Evolutionary conservation across 2,329 filamentous ascomycete species (phyloP), one percentile per base, ranked within the genome.

Genomic region (Penicillium crustosum): DNA sequence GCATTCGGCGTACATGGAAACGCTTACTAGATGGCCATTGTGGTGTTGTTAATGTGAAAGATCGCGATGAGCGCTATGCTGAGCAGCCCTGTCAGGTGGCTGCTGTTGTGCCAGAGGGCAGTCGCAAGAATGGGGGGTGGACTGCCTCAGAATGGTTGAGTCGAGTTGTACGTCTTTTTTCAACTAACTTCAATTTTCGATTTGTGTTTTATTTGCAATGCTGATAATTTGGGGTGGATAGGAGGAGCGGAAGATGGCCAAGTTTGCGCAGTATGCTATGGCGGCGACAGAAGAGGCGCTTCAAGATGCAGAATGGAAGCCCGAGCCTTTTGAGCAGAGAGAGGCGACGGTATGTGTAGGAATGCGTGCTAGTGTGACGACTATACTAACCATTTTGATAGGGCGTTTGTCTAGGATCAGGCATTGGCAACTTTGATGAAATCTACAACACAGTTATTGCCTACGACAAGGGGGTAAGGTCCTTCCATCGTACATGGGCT

Each of bases 361-460:
- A 21, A 7, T 8, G 13, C 43, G 59, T 38, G 62, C 43, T 61
- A 15, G 47, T 29, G n/a, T 23, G 17, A 8, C 5, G 3, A 21
- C 10, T 25, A 7, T 29, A n/a, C 29, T 44, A 15, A 53, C 5
- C 4, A 36, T 17, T 6, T n/a, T 7, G 13, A 43, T 58, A 85
- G 83, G 94, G 94, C 0, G 90, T 99, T 1, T 96, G 93, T 69
- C 82, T 99, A 41, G 94, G 94, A 2, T 97, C 93, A 64, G 94
- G 94, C 2, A 97, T 99, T 67, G 94, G 94, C 17, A 97, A 94
- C 68, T 82, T 99, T 39, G 89, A 96, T 41, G 92, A 96, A 67
- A 86, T 96, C 9, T 97, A 95, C 75, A 82, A 88, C 61, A 95
- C 92, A 2, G 91, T 90, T 56, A 69, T 96, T 49, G 86, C 85